phyloP scores from a whole-genome alignment of 2,329 filamentous ascomycete species.

The Fusarium verticillioides region DNA sequence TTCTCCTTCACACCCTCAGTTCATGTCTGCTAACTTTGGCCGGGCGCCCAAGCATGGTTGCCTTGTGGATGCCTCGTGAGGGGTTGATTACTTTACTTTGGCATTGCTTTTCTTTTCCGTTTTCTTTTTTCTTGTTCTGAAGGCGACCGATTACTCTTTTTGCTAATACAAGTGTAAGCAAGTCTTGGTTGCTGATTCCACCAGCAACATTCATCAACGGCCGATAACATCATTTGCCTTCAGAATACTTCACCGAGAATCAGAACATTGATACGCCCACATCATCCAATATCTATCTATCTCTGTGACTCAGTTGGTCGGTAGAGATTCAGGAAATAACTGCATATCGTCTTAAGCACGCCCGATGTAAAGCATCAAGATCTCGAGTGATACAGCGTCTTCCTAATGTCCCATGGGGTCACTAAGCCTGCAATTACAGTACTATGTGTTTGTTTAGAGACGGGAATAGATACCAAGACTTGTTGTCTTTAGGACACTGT shows the following conservation, averaged over 20 bases:
- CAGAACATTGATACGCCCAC: neutral
- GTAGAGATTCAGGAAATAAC: neutral
- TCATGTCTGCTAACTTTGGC: slow-evolving; percentile 3
- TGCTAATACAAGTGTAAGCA: no score
- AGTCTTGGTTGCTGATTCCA: neutral
- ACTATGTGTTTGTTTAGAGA: neutral
- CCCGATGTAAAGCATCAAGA: neutral
- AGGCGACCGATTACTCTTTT: neutral
- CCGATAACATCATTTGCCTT: neutral
- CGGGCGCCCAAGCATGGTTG: slow-evolving; percentile 14
- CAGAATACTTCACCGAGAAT: neutral
- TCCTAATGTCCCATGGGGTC: neutral
- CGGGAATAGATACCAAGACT: neutral
- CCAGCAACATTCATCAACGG: neutral
- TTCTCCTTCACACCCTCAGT: slow-evolving; percentile 14
- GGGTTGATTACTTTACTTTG: neutral
- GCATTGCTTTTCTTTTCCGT: neutral
- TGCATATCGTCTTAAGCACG: neutral
- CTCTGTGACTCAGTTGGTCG: neutral
- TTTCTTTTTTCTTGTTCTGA: neutral
- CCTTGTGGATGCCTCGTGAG: slow-evolving; percentile 23
- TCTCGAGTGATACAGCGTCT: neutral
- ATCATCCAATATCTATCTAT: neutral
- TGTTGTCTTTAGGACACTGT: neutral
- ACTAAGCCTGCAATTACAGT: neutral